Base-by-base conservation (phyloP, 192 early-diverging fungal genomes). In the Phycomyces blakesleeanus region DNA sequence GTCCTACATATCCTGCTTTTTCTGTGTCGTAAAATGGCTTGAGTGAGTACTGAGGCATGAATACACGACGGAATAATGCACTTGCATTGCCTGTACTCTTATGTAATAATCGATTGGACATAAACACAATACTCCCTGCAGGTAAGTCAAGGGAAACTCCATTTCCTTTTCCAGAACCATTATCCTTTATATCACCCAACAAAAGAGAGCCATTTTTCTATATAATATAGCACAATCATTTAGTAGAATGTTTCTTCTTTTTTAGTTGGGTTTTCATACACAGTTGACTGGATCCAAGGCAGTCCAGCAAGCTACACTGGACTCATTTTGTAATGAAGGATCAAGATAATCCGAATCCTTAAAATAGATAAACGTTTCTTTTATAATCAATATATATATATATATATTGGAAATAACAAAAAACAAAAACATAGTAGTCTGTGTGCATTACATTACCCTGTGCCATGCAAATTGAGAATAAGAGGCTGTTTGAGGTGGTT, bases 381-480 rank as follows among this genome's bases (percentile, higher is more conserved):
- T n/a, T n/a, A n/a, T n/a, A n/a, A n/a, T n/a, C n/a, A n/a, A n/a
- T n/a, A n/a, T n/a, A n/a, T n/a, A n/a, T n/a, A n/a, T n/a, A n/a
- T n/a, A n/a, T n/a, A n/a, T n/a, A n/a, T n/a, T n/a, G n/a, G n/a
- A n/a, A n/a, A n/a, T n/a, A n/a, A n/a, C n/a, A n/a, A n/a, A n/a
- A n/a, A n/a, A n/a, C n/a, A n/a, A 44, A 10, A 14, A 50, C 44
- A 20, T 21, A 20, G 8, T 12, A 38, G 5, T 3, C 0, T 34
- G 37, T 29, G 7, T 12, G 59, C 11, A 14, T 34, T n/a, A 1
- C 27, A 26, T 67, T 71, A 75, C 73, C 39, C 44, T 55, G 22
- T 76, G 74, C 74, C 74, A 76, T 42, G 14, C 55, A 60, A 76
- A 76, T 15, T 50, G 41, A 22, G 74, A 61, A 11, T 49, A 40